These are phyloP conservation scores for Claviceps digitariae DNA, from an alignment of 2,329 filamentous ascomycete species.

Conservation along the genomic window DNA sequence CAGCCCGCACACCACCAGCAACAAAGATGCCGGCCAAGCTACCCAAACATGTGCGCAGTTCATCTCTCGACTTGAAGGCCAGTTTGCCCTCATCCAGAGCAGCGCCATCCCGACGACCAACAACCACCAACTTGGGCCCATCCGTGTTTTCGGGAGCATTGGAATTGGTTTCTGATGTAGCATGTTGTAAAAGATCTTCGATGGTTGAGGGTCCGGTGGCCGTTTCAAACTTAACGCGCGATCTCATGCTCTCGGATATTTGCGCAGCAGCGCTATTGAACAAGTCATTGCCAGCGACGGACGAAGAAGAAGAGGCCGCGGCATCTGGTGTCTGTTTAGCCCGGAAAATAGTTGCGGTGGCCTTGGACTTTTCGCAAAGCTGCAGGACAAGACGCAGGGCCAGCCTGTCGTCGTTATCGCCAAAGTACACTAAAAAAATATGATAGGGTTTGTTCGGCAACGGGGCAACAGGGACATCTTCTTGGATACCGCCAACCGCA, in stretches of 20 bases:
- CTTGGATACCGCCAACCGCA: slow-evolving; percentile 42
- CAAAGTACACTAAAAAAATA: slow-evolving; percentile 78
- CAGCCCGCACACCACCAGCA: slow-evolving; percentile 11
- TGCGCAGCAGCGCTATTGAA: slow-evolving; percentile 7
- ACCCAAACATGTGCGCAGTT: slow-evolving; percentile 12
- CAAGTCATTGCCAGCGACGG: slow-evolving; percentile 1
- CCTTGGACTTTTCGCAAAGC: slow-evolving; percentile 62
- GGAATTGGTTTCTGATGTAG: slow-evolving; percentile 5
- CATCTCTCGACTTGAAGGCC: slow-evolving; percentile 6
- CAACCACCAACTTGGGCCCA: slow-evolving; percentile 11
- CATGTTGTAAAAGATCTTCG: slow-evolving; percentile 13
- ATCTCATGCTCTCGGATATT: slow-evolving; percentile 5
- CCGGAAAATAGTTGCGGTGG: slow-evolving; percentile 62
- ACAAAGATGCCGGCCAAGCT: slow-evolving; percentile 11
- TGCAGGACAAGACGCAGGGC: slow-evolving; percentile 75
- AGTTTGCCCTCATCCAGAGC: slow-evolving; percentile 12
- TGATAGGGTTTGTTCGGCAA: slow-evolving; percentile 61
- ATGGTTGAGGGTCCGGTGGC: slow-evolving; percentile 7
- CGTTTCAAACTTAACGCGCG: slow-evolving; percentile 12
- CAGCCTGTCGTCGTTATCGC: slow-evolving; percentile 66
- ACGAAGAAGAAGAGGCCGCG: background rate
- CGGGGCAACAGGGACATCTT: slow-evolving; percentile 43
- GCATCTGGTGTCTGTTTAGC: slow-evolving; percentile 1
- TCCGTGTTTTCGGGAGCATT: background rate
- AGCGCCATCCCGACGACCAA: slow-evolving; percentile 10